Evolutionary conservation across 2,329 filamentous ascomycete genomes (phyloP), one percentile per base, ranked within the genome.

Genomic region (Gaeumannomyces tritici): DNA sequence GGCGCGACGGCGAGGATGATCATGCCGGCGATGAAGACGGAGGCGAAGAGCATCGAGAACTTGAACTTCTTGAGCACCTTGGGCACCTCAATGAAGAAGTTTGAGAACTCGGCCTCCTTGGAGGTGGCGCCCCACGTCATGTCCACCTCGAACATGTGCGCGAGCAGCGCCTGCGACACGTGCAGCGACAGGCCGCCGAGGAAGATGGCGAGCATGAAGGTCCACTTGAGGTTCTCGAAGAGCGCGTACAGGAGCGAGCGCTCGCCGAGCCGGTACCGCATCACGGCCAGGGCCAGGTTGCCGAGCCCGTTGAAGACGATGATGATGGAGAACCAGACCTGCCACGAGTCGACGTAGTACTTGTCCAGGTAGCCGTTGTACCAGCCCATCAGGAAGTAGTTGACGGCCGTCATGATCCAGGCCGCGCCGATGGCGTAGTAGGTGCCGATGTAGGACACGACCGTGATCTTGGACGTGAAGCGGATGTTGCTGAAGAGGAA

Each of bases 61-160:
- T 89, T 92, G 80, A 93, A 93, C 73, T 85, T 87, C 75, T 87
- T 88, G 68, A 93, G 73, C 55, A 96, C 89, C 71, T 89, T 89
- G 42, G 89, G 88, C 24, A 93, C 84, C 72, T 95, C 91, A 64
- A 90, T 89, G 76, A 93, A 93, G 76, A 96, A 96, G 74, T 91
- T 89, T 29, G 89, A 88, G 70, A 89, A 87, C 69, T 91, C 88
- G 60, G 85, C 84, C 76, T 96, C 91, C 76, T 96, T 96, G 55
- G 87, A 83, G 0, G 91, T 96, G 1, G 90, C 86, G 60, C 90
- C 90, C 91, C 91, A 95, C 3, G 84, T 85, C 88, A 95, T 93
- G 75, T 95, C 83, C 71, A 93, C 86, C 76, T 90, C 86, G 72
- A 95, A 90, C 84, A 95, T 90, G 77, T 96, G 91, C 5, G 86